Evolutionary conservation across 1,139 yeast species (phyloP), one percentile per base, ranked within the genome.

Genomic region (Ashbya aceris): DNA sequence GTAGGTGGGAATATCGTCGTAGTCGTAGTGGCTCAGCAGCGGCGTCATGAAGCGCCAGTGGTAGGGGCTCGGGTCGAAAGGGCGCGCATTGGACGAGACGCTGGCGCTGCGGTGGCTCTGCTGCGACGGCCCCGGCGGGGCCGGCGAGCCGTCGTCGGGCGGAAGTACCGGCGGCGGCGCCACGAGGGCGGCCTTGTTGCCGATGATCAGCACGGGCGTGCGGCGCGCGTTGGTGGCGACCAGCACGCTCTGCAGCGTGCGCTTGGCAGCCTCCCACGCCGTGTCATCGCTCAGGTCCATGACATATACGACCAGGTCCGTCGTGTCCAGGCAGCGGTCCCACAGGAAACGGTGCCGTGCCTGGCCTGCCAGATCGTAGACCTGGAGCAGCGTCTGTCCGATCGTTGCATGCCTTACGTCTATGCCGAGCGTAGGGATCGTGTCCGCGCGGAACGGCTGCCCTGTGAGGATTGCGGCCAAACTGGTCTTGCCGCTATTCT

Each of bases 401-500:
- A 50, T 39, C 9, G 42, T 38, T 23, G 48, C 46, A 17, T 45
- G 46, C 23, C 44, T 46, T 38, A 43, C 40, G 13, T 44, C 48
- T 30, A 50, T 40, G 8, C 55, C 55, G 10, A 51, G 31, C 1
- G 55, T 51, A 4, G 55, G 55, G 8, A 51, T 46, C 2, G 53
- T 50, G 40, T 51, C 54, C 8, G 39, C 43, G 29, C 44, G 49
- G 34, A 51, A 51, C 17, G 48, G 42, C 30, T 42, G 41, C 8
- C 52, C 51, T 17, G 49, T 43, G 8, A 51, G 43, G 14, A 49
- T 35, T 4, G 38, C 33, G 6, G 50, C 45, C 38, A 51, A 41
- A 4, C 53, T 50, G 9, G 55, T 50, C 44, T 51, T 51, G 14
- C 55, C 55, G 8, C 54, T 50, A 45, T 51, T 51, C 40, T 51